These are phyloP conservation scores for Suillus discolor DNA, from an alignment of 768 basidiomycete species.

Conservation along the genomic window DNA sequence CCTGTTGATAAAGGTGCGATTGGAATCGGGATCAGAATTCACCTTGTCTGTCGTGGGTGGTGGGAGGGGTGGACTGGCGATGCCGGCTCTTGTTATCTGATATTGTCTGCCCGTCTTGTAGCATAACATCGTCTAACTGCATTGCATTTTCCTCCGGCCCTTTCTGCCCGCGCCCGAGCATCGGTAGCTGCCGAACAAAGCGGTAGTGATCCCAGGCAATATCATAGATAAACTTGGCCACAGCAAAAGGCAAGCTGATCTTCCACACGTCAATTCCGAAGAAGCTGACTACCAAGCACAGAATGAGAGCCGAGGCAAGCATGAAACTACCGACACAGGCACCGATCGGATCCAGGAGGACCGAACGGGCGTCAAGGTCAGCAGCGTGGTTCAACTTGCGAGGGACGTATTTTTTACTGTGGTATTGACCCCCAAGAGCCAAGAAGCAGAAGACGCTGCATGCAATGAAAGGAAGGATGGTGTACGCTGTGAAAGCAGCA, in stretches of 20 bases:
- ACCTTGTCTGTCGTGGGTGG: background rate
- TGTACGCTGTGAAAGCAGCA: constrained; percentile 78
- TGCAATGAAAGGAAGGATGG: constrained; percentile 78
- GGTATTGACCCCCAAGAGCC: constrained; percentile 63
- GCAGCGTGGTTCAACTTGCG: constrained; percentile 38
- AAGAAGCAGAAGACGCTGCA: constrained; percentile 63
- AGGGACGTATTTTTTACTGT: constrained; percentile 55
- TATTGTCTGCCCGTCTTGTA: background rate
- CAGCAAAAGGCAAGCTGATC: constrained; percentile 82
- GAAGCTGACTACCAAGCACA: constrained; percentile 77
- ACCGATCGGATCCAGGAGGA: constrained; percentile 72
- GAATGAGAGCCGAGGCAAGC: constrained; percentile 65
- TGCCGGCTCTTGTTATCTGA: background rate
- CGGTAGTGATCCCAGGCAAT: constrained; percentile 58
- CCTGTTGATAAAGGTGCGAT: constrained; percentile 1
- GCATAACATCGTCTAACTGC: background rate
- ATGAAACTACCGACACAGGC: constrained; percentile 74
- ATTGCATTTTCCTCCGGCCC: background rate
- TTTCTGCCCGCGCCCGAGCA: constrained; percentile 15
- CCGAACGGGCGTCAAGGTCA: constrained; percentile 53
- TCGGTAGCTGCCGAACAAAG: constrained; percentile 28
- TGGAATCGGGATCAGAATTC: constrained; percentile 7
- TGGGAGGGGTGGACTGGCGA: background rate
- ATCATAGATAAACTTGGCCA: constrained; percentile 72
- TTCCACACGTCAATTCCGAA: constrained; percentile 80